Base-by-base conservation (phyloP, 108 stramenopile genomes). In the Cyclostephanos invisitatus region DNA sequence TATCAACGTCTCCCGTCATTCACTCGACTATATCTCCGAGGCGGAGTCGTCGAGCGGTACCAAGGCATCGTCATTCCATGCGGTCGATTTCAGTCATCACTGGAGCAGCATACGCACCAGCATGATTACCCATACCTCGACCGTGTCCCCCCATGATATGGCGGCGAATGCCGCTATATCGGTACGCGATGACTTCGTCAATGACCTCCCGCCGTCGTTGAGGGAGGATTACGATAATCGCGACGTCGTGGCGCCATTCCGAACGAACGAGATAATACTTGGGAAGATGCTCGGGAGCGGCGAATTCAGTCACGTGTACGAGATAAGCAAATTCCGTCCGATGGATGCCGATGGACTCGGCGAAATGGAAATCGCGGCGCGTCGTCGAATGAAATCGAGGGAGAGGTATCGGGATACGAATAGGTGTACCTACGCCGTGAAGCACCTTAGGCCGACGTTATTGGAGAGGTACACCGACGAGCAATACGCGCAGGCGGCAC, bases 271-370 rank as follows among this genome's bases (percentile, higher is more conserved):
- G 63, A 77, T 77, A 35, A 54, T 72, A 9, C 15, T 71, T 12
- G 75, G 76, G 3, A 18, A 18, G 15, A 58, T 66, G 42, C 55
- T 77, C 0, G 76, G 76, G 14, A 55, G 40, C 9, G 76, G 76
- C 2, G 76, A 77, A 42, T 77, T 73, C 38, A 59, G 56, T 18
- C 70, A 77, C 59, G 76, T 77, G 15, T 64, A 24, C 50, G 68
- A 69, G 36, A 69, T 69, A 9, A 12, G 21, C 36, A 24, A 18
- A 20, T 68, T 68, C 58, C n/a, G 28, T 12, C 28, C 40, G 21
- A 35, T 63, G 15, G 68, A 60, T 15, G 28, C 68, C 28, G 14
- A 25, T 24, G 68, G 11, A 11, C 24, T 64, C 3, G 20, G 32
- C 61, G 62, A 62, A 9, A 62, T 32, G 2, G 61, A 69, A 35